Conservation (phyloP, 2,329 filamentous ascomycete genomes). For the Clarireedia sp. region DNA sequence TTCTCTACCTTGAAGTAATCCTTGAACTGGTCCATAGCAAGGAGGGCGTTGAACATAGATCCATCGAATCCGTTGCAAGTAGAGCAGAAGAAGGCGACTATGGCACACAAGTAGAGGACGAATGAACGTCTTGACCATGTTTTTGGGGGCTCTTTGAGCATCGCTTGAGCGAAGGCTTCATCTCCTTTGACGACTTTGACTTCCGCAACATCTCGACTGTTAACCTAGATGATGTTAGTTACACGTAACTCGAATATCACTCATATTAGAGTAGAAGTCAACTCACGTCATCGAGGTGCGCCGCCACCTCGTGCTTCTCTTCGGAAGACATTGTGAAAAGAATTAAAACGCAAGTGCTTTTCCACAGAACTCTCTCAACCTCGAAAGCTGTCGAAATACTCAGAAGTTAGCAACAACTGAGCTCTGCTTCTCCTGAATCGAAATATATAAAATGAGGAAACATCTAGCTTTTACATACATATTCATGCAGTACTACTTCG, state of each 20-base stretch:
- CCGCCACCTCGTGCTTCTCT: background rate
- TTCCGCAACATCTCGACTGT: background rate
- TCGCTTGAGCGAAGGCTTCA: conserved; percentile 44
- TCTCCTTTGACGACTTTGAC: conserved; percentile 32
- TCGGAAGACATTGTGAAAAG: background rate
- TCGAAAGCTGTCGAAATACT: too few species aligned
- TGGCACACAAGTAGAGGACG: conserved; percentile 36
- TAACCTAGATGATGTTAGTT: background rate
- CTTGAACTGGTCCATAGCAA: conserved; percentile 35
- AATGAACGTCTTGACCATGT: conserved; percentile 33
- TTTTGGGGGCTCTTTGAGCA: conserved; percentile 41
- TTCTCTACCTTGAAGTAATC: conserved; percentile 33
- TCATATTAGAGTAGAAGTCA: background rate
- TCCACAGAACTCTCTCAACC: too few species aligned
- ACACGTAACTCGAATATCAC: background rate
- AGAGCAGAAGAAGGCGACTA: conserved; percentile 40
- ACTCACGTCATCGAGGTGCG: background rate
- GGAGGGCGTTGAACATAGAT: conserved; percentile 40
- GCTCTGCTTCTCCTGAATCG: too few species aligned
- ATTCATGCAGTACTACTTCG: too few species aligned
- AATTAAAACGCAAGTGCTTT: background rate
- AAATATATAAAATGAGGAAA: too few species aligned
- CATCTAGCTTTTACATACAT: too few species aligned
- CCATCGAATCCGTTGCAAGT: conserved; percentile 45
- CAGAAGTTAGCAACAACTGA: too few species aligned